Percentiles rank a stretch among this genome's conserved stretches.
Conservation (phyloP, 148 eudicot species). For the Rhododendron molle region DNA sequence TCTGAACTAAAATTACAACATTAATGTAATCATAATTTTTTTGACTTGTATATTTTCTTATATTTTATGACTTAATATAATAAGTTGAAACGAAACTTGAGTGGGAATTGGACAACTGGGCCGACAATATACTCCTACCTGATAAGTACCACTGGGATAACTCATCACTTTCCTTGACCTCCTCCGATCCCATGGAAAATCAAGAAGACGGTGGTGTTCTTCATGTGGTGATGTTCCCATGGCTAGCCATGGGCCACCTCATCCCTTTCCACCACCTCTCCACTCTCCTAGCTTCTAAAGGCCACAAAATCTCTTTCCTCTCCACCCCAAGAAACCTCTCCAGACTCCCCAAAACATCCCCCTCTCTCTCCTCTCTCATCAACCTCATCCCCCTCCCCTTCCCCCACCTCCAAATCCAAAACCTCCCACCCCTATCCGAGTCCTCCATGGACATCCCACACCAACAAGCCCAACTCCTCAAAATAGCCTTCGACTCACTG, state of each 20-base stretch:
- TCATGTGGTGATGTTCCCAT: constrained; percentile 66
- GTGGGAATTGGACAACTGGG: too few species aligned
- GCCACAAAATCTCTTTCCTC: constrained; percentile 41
- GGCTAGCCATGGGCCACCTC: constrained; percentile 78
- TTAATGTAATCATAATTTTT: too few species aligned
- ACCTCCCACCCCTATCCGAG: constrained; percentile 45
- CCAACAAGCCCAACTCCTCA: constrained; percentile 36
- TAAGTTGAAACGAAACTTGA: too few species aligned
- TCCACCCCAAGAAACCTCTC: constrained; percentile 62
- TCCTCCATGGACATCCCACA: constrained; percentile 66
- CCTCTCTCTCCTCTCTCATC: constrained; percentile 24
- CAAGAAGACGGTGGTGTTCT: constrained; percentile 7
- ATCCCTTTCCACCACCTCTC: constrained; percentile 56
- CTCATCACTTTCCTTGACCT: neutral
- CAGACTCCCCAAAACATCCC: constrained; percentile 45
- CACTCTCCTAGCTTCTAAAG: constrained; percentile 45
- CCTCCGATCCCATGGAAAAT: constrained; percentile 2
- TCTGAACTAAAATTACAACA: too few species aligned
- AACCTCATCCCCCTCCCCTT: constrained; percentile 31
- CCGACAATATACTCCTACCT: too few species aligned
- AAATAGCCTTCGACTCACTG: constrained; percentile 49
- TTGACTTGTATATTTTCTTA: too few species aligned
- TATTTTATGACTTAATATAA: too few species aligned
- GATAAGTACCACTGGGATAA: too few species aligned
- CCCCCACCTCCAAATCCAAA: constrained; percentile 28